phyloP scores from a whole-genome alignment of 768 basidiomycete genomes.

The Leccinum uliginosum region DNA sequence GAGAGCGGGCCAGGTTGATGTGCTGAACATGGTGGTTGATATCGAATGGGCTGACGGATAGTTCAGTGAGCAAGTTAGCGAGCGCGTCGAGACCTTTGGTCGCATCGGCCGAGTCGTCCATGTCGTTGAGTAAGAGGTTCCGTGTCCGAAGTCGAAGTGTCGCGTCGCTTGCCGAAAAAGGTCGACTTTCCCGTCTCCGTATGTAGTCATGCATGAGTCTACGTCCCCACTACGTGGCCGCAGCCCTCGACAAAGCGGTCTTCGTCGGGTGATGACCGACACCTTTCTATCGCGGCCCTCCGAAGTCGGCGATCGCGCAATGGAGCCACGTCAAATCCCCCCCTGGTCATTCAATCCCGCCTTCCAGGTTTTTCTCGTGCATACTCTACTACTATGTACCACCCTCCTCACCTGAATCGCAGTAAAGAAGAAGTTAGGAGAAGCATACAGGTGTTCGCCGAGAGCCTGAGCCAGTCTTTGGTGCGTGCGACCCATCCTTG shows the following conservation, averaged over 20 bases:
- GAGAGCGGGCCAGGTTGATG: constrained; percentile 53
- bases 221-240: no score
- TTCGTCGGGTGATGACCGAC: not conserved
- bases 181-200: not conserved
- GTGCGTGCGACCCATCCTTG: not conserved
- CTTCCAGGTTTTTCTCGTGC: not conserved
- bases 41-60: constrained; percentile 59
- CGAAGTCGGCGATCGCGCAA: not conserved
- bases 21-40: constrained; percentile 63
- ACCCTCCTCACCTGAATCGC: not conserved
- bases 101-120: constrained; percentile 44
- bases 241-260: not conserved
- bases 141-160: not conserved
- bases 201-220: no score
- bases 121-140: constrained; percentile 18
- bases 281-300: not conserved
- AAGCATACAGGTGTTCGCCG: not conserved
- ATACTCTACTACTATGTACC: not conserved
- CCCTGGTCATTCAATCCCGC: not conserved
- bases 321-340: not conserved
- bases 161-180: constrained; percentile 8
- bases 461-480: not conserved
- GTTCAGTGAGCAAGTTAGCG: constrained; percentile 50
- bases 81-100: constrained; percentile 58
- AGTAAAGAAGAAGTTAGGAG: not conserved